phyloP scores from a whole-genome alignment of 139 green algal genomes.

The Trebouxia sp. region DNA sequence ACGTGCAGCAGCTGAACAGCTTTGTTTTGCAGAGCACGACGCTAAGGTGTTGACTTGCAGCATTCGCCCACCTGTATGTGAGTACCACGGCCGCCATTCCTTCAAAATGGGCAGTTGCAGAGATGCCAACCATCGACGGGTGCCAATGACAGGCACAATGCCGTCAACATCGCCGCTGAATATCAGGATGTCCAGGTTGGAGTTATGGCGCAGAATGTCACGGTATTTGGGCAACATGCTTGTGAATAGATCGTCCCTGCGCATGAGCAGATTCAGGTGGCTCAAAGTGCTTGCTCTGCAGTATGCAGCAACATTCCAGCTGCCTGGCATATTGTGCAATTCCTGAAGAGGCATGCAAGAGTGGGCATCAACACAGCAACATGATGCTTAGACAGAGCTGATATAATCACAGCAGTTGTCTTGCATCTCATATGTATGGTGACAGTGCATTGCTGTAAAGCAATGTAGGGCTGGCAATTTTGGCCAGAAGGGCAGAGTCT shows the following conservation, averaged over 20 bases:
- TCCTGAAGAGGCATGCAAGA: too few relatives aligned
- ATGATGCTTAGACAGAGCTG: too few relatives aligned
- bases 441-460: too few relatives aligned
- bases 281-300: not conserved
- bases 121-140: not conserved
- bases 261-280: not conserved
- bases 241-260: slow-evolving; percentile 55
- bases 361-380: too few relatives aligned
- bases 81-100: slow-evolving; percentile 13
- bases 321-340: not conserved
- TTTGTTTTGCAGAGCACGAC: too few relatives aligned
- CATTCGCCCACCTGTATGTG: not conserved
- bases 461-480: too few relatives aligned
- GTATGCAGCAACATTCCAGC: not conserved
- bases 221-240: slow-evolving; percentile 70
- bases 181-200: slow-evolving; percentile 59
- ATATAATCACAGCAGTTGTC: too few relatives aligned
- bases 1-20: too few relatives aligned
- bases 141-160: slow-evolving; percentile 60
- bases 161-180: slow-evolving; percentile 77
- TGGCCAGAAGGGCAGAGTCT: too few relatives aligned
- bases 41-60: not conserved
- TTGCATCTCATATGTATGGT: too few relatives aligned
- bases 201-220: slow-evolving; percentile 45
- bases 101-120: not conserved